A percentile compares a stretch with the other conserved stretches of the same genome.
These are phyloP conservation scores for Ophiostoma triangulosporum DNA, from an alignment of 2,329 filamentous ascomycete genomes.

Conservation along the genomic window DNA sequence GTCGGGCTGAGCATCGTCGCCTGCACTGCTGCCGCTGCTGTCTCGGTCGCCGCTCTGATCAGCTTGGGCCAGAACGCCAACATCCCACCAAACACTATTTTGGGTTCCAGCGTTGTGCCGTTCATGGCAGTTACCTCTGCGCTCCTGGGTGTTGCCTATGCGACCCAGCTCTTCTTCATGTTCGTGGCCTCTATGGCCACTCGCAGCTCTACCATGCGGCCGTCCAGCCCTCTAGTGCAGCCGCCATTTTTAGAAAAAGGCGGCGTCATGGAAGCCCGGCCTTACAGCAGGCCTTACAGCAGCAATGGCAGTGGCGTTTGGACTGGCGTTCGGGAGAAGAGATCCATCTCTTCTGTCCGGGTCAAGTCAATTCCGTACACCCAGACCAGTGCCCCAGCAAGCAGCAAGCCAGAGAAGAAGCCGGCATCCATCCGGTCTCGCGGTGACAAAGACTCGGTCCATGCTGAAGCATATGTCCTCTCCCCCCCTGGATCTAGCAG, in stretches of 20 bases:
- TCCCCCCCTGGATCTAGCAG: slow-evolving; percentile 32
- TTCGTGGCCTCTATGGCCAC: slow-evolving; percentile 29
- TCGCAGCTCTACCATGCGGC: slow-evolving; percentile 18
- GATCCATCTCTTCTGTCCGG: slow-evolving; percentile 19
- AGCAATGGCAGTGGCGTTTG: slow-evolving; percentile 16
- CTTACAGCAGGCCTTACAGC: too few species aligned
- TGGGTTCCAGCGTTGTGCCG: slow-evolving; percentile 20
- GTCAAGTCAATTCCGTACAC: slow-evolving; percentile 42
- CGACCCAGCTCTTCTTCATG: slow-evolving; percentile 35
- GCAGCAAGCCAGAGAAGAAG: slow-evolving; percentile 22
- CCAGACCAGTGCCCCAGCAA: slow-evolving; percentile 31
- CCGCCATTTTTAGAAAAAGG: neutral
- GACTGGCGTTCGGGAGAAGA: slow-evolving; percentile 15
- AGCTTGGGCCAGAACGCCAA: slow-evolving; percentile 23
- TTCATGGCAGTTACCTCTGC: slow-evolving; percentile 32
- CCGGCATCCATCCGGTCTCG: slow-evolving; percentile 2
- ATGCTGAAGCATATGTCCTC: slow-evolving; percentile 20
- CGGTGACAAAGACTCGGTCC: slow-evolving; percentile 18
- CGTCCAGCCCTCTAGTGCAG: neutral
- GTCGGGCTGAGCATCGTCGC: slow-evolving; percentile 26
- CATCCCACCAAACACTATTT: slow-evolving; percentile 17
- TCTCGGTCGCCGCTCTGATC: slow-evolving; percentile 32
- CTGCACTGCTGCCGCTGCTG: slow-evolving; percentile 30
- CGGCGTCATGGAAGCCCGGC: neutral
- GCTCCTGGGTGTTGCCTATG: slow-evolving; percentile 31